Evolutionary conservation across 2,329 filamentous ascomycete species (phyloP), one percentile per base, ranked within the genome.

Genomic region (Thermomyces lanuginosus): DNA sequence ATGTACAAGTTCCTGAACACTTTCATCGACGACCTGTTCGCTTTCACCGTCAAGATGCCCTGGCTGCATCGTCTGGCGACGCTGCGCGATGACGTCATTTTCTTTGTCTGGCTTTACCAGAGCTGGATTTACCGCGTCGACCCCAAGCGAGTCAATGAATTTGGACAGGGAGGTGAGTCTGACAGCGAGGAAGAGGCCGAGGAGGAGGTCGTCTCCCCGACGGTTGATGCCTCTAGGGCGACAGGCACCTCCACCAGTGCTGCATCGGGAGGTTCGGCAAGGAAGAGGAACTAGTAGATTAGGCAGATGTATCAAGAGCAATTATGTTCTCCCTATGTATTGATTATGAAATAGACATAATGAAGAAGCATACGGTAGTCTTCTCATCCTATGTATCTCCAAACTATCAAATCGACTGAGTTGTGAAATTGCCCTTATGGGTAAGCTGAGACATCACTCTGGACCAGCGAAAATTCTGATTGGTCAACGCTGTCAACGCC

Each of bases 1-100:
- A 86, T 76, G 52, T 93, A 93, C 69, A 93, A 95, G 60, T 92
- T 92, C 58, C 62, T 95, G 38, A 93, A 95, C 61, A 95, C 89
- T 4, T 98, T 98, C 53, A 95, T 98, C 51, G 89, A 98, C 55
- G 89, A 98, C 48, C 64, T 98, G 16, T 98, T 98, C 48, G 89
- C 89, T 2, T 98, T 95, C 46, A 98, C 89, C 20, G 93, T 98
- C 62, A 95, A 95, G 61, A 98, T 98, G 89, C 89, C 89, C 1
- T 72, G 84, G 36, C 64, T 98, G 27, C 89, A 98, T 55, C 72
- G 89, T 9, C 63, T 98, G 26, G 83, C 89, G 1, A 95, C 89
- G 0, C 67, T 98, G 36, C 69, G 89, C 34, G 89, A 98, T 50
- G 89, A 98, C 46, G 66, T 98, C 38, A 95, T 98, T 48, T 98